Conservation (phyloP, 177 flowering plant species). For the Vitis hybrid region DNA sequence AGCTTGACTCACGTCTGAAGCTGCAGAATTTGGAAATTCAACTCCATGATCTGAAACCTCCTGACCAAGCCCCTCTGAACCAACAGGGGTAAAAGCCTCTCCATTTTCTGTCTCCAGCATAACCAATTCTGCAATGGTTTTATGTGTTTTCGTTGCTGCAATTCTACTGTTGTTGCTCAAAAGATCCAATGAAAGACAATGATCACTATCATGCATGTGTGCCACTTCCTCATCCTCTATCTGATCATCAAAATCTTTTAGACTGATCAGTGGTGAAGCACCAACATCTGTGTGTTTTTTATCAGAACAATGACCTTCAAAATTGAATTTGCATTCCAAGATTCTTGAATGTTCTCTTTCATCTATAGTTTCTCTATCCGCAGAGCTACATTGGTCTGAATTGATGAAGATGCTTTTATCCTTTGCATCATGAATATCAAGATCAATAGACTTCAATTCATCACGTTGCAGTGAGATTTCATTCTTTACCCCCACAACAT, state of each 20-base stretch:
- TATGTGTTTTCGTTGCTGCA: background rate
- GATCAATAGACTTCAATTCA: constrained; percentile 6
- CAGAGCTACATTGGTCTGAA: background rate
- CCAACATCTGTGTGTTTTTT: background rate
- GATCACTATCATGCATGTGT: background rate
- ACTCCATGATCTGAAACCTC: no score
- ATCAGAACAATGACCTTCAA: background rate
- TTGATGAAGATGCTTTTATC: background rate
- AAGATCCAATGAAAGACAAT: background rate
- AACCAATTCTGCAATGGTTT: background rate
- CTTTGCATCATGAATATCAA: background rate
- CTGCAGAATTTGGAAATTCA: background rate
- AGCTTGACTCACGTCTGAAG: background rate
- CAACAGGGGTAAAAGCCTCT: background rate
- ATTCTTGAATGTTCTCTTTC: background rate
- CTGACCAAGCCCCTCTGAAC: background rate
- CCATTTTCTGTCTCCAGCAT: background rate
- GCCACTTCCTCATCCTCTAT: constrained; percentile 1
- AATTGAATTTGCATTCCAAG: background rate
- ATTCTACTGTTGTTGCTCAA: background rate
- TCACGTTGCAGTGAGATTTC: background rate
- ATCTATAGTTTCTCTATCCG: background rate
- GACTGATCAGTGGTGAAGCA: background rate
- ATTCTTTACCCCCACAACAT: background rate
- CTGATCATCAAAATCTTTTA: background rate